These are phyloP conservation scores for Mrakia frigida DNA, from an alignment of 768 basidiomycete species.

Conservation along the genomic window DNA sequence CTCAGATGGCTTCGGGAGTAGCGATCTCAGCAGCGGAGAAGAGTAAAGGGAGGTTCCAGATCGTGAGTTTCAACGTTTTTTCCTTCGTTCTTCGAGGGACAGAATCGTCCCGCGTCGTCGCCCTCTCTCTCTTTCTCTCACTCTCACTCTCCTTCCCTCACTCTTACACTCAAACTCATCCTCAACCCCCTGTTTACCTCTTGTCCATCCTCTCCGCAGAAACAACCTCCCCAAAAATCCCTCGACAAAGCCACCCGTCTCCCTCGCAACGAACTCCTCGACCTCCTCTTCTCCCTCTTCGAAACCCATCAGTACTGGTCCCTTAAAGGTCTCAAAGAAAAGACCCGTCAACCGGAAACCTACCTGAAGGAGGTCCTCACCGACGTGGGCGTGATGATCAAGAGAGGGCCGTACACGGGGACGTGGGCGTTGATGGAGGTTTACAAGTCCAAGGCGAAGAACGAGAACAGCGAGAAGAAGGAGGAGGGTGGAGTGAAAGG, in stretches of 20 bases:
- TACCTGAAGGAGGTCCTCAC: constrained; percentile 77
- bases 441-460: no score
- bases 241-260: constrained; percentile 83
- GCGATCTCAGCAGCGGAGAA: constrained; percentile 14
- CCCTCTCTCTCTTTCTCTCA: constrained; percentile 55
- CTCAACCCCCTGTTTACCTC: constrained; percentile 37
- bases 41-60: constrained; percentile 53
- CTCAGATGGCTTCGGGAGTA: constrained; percentile 67
- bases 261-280: constrained; percentile 79
- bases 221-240: constrained; percentile 35
- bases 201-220: constrained; percentile 36
- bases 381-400: constrained; percentile 70
- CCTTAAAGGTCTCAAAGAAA: constrained; percentile 67
- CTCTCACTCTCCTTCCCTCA: neutral
- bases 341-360: constrained; percentile 76
- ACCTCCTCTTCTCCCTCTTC: constrained; percentile 73
- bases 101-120: constrained; percentile 39
- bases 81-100: neutral
- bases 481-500: neutral
- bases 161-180: neutral
- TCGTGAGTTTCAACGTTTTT: constrained; percentile 29
- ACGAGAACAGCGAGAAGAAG: no score
- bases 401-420: constrained; percentile 73
- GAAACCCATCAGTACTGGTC: constrained; percentile 74
- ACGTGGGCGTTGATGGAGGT: constrained; percentile 72